Evolutionary conservation across 257 asterid genomes (phyloP).

Genomic region (Anisodus tanguticus): DNA sequence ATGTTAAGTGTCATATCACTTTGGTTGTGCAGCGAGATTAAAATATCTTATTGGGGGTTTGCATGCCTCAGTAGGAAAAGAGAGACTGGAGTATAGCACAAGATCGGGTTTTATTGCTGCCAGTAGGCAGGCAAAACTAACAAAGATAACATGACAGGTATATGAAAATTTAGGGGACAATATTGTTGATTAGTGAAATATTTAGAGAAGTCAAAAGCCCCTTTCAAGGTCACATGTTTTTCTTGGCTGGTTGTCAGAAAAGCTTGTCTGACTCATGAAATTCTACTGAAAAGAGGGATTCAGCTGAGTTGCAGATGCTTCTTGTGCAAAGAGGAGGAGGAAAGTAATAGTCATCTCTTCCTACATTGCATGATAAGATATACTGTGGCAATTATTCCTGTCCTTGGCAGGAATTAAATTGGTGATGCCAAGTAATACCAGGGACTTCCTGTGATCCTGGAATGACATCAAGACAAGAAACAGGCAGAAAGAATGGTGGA

Average conservation of each 20-base stretch:
- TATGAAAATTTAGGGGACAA: neutral
- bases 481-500: neutral
- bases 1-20: neutral
- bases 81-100: conserved; percentile 20
- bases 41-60: neutral
- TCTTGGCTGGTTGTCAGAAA: too few species aligned
- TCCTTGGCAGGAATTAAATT: neutral
- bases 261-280: too few species aligned
- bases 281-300: too few species aligned
- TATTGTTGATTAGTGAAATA: neutral
- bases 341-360: neutral
- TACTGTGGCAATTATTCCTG: neutral
- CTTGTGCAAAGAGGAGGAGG: neutral
- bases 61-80: neutral
- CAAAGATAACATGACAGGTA: neutral
- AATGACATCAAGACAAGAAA: conserved; percentile 15
- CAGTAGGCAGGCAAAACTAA: neutral
- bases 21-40: neutral
- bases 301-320: neutral
- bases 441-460: neutral
- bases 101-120: neutral
- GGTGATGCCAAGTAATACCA: neutral
- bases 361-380: neutral
- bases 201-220: too few species aligned
- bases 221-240: neutral